These are phyloP conservation scores for Trichosporon faecale DNA, from an alignment of 1,284 basidiomycete genomes.

Conservation along the genomic window DNA sequence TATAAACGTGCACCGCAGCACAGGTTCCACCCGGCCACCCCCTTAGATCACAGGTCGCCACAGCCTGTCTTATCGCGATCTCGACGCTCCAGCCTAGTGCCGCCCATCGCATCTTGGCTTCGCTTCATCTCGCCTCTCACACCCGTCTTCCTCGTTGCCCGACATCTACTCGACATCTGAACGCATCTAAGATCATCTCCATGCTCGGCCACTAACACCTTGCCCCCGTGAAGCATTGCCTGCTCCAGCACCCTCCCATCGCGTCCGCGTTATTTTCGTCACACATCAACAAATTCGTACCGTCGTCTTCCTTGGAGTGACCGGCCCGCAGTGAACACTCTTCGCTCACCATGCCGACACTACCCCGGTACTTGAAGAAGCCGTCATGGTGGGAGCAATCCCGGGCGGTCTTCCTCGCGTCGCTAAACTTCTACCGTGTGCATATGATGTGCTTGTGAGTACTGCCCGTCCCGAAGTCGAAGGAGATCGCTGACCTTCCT, in stretches of 20 bases:
- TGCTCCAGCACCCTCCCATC: neutral
- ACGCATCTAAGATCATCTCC: neutral
- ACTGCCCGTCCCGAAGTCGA: neutral
- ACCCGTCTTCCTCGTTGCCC: neutral
- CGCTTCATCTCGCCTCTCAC: neutral
- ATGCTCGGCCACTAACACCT: neutral
- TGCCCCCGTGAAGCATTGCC: constrained; percentile 9
- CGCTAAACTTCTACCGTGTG: constrained; percentile 52
- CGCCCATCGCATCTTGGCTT: neutral
- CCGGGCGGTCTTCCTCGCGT: constrained; percentile 13
- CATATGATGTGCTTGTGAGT: constrained; percentile 53
- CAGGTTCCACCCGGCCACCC: neutral
- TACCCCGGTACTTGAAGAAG: constrained; percentile 4
- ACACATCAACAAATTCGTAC: neutral
- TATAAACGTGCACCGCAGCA: neutral
- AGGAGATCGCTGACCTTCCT: neutral
- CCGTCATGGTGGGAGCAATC: neutral
- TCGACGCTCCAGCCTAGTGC: neutral
- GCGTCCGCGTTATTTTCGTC: neutral
- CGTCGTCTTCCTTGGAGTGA: neutral
- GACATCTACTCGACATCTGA: neutral
- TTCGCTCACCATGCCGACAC: constrained; percentile 1
- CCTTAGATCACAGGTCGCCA: neutral
- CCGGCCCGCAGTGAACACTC: neutral
- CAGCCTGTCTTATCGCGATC: neutral